phyloP scores from a whole-genome alignment of 1,284 basidiomycete species.

The Ustilago trichophora region DNA sequence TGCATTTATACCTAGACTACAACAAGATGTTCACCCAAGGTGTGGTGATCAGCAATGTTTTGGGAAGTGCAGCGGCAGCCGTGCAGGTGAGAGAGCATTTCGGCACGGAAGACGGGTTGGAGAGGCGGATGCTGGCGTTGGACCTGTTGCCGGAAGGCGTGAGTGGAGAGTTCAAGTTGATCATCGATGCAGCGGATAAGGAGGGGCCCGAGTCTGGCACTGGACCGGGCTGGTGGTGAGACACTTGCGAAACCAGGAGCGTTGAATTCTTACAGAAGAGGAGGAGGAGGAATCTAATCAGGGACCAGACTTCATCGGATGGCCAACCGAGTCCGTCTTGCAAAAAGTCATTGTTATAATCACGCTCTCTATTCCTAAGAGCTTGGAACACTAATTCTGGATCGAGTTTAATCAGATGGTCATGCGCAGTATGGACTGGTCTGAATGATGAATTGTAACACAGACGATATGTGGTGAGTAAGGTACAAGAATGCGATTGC shows the following conservation, averaged over 20 bases:
- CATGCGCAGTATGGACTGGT: no score
- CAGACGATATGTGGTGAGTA: no score
- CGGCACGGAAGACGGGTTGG: constrained; percentile 29
- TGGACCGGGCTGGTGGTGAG: constrained; percentile 47
- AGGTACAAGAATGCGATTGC: background rate
- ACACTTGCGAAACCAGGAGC: no score
- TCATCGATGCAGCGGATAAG: constrained; percentile 46
- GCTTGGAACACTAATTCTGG: no score
- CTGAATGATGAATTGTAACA: no score
- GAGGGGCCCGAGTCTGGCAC: constrained; percentile 39
- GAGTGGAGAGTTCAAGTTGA: constrained; percentile 37
- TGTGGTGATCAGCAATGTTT: constrained; percentile 27
- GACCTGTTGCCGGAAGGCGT: constrained; percentile 32
- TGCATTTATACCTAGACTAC: constrained; percentile 49
- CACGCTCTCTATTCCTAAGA: no score
- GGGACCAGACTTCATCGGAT: no score
- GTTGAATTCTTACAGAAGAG: no score
- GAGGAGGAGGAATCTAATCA: no score
- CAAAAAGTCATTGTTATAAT: no score
- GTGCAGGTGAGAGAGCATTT: constrained; percentile 38
- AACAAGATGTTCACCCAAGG: constrained; percentile 52
- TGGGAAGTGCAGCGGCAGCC: constrained; percentile 25
- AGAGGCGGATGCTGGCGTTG: constrained; percentile 34
- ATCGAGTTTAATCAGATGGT: no score
- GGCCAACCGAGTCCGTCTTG: no score